These are phyloP conservation scores for Linnemannia schmuckeri DNA, from an alignment of 192 early-diverging fungal genomes.

Conservation along the genomic window DNA sequence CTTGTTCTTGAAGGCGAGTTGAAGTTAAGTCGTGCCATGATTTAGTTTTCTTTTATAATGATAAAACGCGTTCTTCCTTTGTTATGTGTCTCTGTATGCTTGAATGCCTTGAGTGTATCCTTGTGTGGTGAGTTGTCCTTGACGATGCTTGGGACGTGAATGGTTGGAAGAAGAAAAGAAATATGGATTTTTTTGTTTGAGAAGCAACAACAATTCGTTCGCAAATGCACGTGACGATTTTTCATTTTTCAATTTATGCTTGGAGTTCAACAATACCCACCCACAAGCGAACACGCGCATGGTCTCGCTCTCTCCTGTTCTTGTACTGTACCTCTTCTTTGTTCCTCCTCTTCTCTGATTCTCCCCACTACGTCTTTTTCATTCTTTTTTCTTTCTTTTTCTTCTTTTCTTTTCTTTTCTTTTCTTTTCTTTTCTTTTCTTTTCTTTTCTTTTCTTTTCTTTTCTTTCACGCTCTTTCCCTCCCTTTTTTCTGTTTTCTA, in stretches of 20 bases:
- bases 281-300: neutral
- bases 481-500: neutral
- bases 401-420: neutral
- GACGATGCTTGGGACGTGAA: no score
- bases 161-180: no score
- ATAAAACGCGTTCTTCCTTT: neutral
- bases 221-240: no score
- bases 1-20: neutral
- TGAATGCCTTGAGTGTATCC: no score
- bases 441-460: neutral
- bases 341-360: neutral
- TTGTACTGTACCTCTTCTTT: neutral
- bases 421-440: neutral
- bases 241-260: no score
- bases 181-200: no score
- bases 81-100: neutral
- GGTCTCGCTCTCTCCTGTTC: neutral
- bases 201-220: no score
- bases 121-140: no score
- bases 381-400: neutral
- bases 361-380: neutral
- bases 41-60: neutral
- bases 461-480: neutral
- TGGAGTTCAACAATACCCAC: neutral
- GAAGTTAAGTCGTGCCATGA: constrained; percentile 10